These are phyloP conservation scores for Laburnicola sp. DNA, from an alignment of 2,329 filamentous ascomycete species.

Conservation along the genomic window DNA sequence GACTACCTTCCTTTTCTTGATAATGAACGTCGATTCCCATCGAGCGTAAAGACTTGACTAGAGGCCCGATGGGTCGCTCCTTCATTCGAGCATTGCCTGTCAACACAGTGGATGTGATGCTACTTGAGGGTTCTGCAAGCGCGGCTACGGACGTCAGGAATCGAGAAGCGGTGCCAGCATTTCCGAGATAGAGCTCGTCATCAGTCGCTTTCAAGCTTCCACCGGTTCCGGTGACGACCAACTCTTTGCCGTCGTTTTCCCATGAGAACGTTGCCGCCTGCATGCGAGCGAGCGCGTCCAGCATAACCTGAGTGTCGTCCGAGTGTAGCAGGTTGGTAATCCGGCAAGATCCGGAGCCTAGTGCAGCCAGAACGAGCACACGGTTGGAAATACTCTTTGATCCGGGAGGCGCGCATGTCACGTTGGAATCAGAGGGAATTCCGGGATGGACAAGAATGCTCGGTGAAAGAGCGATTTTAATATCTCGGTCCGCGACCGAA, in stretches of 20 bases:
- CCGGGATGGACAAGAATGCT: constrained; percentile 74
- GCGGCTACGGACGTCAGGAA: constrained; percentile 92
- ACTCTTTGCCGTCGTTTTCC: constrained; percentile 90
- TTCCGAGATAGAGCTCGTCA: constrained; percentile 85
- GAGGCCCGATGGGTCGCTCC: constrained; percentile 85
- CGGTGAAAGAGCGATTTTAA: constrained; percentile 80
- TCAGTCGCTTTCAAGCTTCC: constrained; percentile 76
- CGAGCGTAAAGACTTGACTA: constrained; percentile 83
- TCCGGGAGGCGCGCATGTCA: constrained; percentile 84
- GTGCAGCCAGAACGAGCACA: constrained; percentile 87
- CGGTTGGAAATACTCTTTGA: constrained; percentile 98
- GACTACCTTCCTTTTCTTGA: constrained; percentile 77
- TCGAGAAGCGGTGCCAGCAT: constrained; percentile 92
- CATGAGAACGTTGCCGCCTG: constrained; percentile 87
- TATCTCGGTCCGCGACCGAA: constrained; percentile 82
- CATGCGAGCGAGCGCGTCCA: constrained; percentile 83
- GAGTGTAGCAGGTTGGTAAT: constrained; percentile 94
- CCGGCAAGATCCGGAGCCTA: constrained; percentile 81
- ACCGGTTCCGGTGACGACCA: constrained; percentile 89
- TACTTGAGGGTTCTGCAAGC: constrained; percentile 68
- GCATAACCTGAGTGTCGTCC: constrained; percentile 96
- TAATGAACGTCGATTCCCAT: constrained; percentile 91
- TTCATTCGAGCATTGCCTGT: constrained; percentile 98
- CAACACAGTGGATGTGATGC: constrained; percentile 71
- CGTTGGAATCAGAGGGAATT: constrained; percentile 65